Conservation (phyloP, 352 stramenopile genomes). For the Phytophthora nicotianae region DNA sequence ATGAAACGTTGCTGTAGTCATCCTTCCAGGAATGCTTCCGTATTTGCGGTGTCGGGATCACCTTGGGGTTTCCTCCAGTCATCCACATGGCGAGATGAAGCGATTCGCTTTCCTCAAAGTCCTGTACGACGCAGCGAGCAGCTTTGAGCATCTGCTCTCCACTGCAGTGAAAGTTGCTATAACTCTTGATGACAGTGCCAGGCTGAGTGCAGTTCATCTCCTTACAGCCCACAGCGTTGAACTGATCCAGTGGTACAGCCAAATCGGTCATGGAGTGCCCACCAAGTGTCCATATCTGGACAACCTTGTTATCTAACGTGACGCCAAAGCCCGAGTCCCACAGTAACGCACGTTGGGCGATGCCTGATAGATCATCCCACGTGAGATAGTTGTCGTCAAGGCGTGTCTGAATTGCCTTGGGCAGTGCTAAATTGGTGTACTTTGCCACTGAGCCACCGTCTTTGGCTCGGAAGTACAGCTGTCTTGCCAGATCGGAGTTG, state of each 20-base stretch:
- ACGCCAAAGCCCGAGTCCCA: constrained; percentile 38
- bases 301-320: constrained; percentile 10
- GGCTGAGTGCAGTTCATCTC: constrained; percentile 29
- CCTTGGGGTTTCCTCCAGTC: constrained; percentile 25
- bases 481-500: constrained; percentile 39
- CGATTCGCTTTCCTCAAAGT: background rate
- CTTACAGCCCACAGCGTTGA: constrained; percentile 15
- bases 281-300: constrained; percentile 31
- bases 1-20: constrained; percentile 3
- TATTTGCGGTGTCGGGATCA: constrained; percentile 14
- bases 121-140: constrained; percentile 20
- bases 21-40: constrained; percentile 23
- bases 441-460: constrained; percentile 1
- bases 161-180: constrained; percentile 32
- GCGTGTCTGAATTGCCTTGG: constrained; percentile 2
- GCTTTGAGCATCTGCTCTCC: constrained; percentile 27
- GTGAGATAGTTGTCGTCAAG: constrained; percentile 11
- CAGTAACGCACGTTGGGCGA: constrained; percentile 31
- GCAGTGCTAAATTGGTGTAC: constrained; percentile 14
- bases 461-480: constrained; percentile 31
- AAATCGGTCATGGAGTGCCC: constrained; percentile 30
- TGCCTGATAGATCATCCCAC: constrained; percentile 26
- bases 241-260: constrained; percentile 27
- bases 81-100: constrained; percentile 37
- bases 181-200: background rate